Base-by-base conservation (phyloP, 2,329 filamentous ascomycete species). In the Aspergillus alliaceus region DNA sequence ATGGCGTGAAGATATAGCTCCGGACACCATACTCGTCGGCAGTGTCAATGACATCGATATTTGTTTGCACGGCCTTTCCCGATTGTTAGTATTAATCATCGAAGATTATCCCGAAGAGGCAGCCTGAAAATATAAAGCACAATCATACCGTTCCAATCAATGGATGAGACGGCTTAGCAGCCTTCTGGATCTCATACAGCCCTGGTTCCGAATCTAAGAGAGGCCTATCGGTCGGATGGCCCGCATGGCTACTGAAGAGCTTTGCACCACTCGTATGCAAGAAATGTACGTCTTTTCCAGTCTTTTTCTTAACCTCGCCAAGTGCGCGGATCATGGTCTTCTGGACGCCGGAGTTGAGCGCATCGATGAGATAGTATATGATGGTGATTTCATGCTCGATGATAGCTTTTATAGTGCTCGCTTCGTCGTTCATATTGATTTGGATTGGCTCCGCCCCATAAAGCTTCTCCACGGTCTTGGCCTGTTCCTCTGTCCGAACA, bases 201-300 rank as follows among this genome's bases (percentile, higher is more conserved):
- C 64, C 54, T 0, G 74, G 72, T 27, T 82, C 77, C 2, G 72
- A 75, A 57, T 84, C 82, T 3, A 74, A 56, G 0, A 84, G 58
- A 0, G 71, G 70, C 8, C 66, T 57, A 56, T 80, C 74, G 0
- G 72, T 77, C 0, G 79, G 78, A 5, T 75, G 69, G 0, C 77
- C 80, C 0, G 76, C 75, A 64, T 80, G 78, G 27, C 69, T 74
- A 14, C 79, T 82, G 63, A 84, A 84, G 3, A 80, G 62, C 67
- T 84, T 85, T 24, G 82, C 82, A 0, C 82, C 82, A 2, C 69
- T 76, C 0, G 82, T 84, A 58, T 80, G 77, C n/a, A 84, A 59
- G 54, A 83, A 81, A 60, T 84, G 81, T 2, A 80, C 78, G 0
- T 78, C 69, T 11, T 61, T 58, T 0, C 75, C 79, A 0, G 74